Base-by-base conservation (phyloP, 768 basidiomycete genomes). In the Kwoniella shandongensis region DNA sequence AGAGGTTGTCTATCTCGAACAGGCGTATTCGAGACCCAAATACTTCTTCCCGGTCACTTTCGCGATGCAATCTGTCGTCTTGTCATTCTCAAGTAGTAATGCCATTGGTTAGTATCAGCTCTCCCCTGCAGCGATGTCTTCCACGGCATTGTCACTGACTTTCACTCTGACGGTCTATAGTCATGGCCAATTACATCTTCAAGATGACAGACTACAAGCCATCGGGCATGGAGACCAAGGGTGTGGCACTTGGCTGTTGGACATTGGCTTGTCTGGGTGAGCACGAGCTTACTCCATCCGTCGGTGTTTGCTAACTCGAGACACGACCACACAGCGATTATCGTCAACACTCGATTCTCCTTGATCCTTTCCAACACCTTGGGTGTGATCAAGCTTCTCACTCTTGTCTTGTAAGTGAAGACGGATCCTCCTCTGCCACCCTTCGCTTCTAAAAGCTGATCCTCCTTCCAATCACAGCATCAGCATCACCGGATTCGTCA, bases 31-130 rank as follows among this genome's bases (percentile, higher is more conserved):
- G 17, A 57, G 42, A 26, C 60, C 60, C 1, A 51, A 59, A 40
- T 69, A 63, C 44, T 63, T 69, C 40, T 65, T 66, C 53, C 67
- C 67, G 5, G 61, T 62, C 4, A 57, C 67, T 12, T 69, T 60
- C 35, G 67, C 67, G 1, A 57, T 61, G 7, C 58, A 64, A 18
- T 57, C 62, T n/a, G 46, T 64, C 12, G 48, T 67, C 29, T 46
- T 64, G 3, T 59, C 57, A 8, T 67, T 64, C 49, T 51, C 29
- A 27, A 61, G 63, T 32, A 65, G 59, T 23, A 67, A 64, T 44
- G 46, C 42, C 22, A 61, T 67, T 18, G 51, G 65, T 67, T 23
- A 50, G 58, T 45, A 23, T 11, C 8, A 13, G 3, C 0, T 17
- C 1, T 12, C 22, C 38, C 2, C 17, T 22, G 6, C 1, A 12